Conservation (phyloP, 257 asterid species). For the Solanum paucissectum region DNA sequence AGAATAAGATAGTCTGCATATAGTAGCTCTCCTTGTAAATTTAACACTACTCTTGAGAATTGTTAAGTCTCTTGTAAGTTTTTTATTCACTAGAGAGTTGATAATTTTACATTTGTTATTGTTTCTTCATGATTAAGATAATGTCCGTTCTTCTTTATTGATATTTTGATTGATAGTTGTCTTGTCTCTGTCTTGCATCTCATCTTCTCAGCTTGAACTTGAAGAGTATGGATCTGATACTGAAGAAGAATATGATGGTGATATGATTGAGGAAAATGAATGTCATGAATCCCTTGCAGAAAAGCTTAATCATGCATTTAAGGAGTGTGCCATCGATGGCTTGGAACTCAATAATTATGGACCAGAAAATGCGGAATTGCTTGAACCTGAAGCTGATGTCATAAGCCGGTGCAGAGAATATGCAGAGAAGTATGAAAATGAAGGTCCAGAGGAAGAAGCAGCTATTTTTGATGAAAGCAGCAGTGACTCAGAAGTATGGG, state of each 20-base stretch:
- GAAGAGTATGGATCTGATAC: slow-evolving; percentile 61
- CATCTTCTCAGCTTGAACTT: slow-evolving; percentile 52
- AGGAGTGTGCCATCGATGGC: slow-evolving; percentile 16
- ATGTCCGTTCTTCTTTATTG: not conserved
- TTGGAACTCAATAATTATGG: not conserved
- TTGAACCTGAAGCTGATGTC: slow-evolving; percentile 59
- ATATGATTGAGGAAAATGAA: slow-evolving; percentile 34
- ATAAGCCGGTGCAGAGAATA: slow-evolving; percentile 55
- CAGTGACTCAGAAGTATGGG: slow-evolving; percentile 82
- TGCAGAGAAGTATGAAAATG: slow-evolving; percentile 55
- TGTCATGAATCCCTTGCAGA: slow-evolving; percentile 43
- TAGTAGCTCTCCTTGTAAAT: not conserved
- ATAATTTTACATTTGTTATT: not conserved
- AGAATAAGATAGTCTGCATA: not conserved
- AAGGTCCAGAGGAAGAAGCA: slow-evolving; percentile 31
- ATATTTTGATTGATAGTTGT: not conserved
- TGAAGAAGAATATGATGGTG: slow-evolving; percentile 43
- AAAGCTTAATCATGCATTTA: slow-evolving; percentile 53
- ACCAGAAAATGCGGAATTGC: slow-evolving; percentile 28
- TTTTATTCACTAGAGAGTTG: not conserved
- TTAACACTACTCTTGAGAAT: not conserved
- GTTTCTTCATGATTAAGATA: not conserved
- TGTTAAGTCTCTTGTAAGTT: not conserved
- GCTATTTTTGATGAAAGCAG: slow-evolving; percentile 60
- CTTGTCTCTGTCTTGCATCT: slow-evolving; percentile 2